phyloP scores from a whole-genome alignment of 257 asterid genomes.

The Dorcoceras hygrometricum region DNA sequence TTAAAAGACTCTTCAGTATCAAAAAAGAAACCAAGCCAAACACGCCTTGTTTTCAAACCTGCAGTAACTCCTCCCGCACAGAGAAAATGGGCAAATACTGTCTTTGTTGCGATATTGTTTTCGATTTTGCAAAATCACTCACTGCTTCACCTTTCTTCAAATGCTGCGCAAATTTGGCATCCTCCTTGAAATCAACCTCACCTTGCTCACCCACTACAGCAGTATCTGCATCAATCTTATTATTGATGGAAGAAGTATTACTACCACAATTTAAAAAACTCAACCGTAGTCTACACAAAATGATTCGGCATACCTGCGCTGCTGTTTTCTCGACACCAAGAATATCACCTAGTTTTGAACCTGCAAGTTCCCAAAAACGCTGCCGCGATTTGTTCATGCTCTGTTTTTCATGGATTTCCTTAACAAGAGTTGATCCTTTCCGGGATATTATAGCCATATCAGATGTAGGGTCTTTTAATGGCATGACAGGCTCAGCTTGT shows the following conservation, averaged over 20 bases:
- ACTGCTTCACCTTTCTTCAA: constrained; percentile 74
- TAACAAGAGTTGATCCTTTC: constrained; percentile 83
- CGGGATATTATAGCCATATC: constrained; percentile 99
- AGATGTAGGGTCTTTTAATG: constrained; percentile 93
- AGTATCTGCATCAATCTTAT: constrained; percentile 95
- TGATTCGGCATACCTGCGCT: constrained; percentile 60
- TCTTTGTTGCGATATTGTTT: constrained; percentile 76
- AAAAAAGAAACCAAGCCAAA: not conserved
- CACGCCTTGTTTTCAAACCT: constrained; percentile 47
- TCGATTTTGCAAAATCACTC: constrained; percentile 73
- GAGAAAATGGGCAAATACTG: constrained; percentile 93
- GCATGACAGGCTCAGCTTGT: constrained; percentile 95
- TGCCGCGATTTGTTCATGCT: constrained; percentile 90
- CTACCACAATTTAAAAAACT: constrained; percentile 8
- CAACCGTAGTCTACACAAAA: constrained; percentile 18
- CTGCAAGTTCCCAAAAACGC: constrained; percentile 99
- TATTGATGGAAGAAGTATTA: constrained; percentile 26
- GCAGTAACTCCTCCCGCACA: constrained; percentile 89
- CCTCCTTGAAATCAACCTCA: constrained; percentile 93
- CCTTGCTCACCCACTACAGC: constrained; percentile 96
- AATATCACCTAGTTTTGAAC: constrained; percentile 88
- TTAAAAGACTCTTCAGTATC: not conserved
- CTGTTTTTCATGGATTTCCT: constrained; percentile 93
- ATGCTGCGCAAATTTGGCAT: constrained; percentile 92
- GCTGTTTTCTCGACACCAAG: constrained; percentile 96